Evolutionary conservation across 208 protist species (phyloP).

Genomic region (Trypanosoma lewisi): DNA sequence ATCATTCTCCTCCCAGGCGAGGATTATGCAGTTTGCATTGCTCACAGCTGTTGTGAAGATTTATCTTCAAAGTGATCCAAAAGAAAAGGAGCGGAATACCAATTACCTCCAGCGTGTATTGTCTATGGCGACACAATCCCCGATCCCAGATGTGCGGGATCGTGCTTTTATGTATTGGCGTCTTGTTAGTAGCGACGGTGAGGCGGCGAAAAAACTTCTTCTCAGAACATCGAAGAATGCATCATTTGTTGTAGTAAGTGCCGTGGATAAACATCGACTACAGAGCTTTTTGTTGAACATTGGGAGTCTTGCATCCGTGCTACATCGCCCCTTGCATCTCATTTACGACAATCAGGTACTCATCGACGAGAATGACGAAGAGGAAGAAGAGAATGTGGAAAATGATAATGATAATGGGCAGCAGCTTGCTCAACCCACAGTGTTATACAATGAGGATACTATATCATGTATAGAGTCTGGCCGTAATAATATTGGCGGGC

Average conservation of each 20-base stretch:
- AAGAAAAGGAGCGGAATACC: not conserved
- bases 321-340: conserved; percentile 29
- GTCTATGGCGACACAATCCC: conserved; percentile 74
- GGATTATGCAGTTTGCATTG: conserved; percentile 94
- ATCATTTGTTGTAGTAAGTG: conserved; percentile 2
- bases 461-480: not conserved
- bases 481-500: not conserved
- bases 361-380: conserved; percentile 23
- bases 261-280: conserved; percentile 7
- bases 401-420: conserved; percentile 3
- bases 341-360: conserved; percentile 24
- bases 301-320: conserved; percentile 37
- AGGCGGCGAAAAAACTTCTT: conserved; percentile 89
- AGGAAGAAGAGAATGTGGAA: conserved; percentile 14
- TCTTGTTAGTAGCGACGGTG: conserved; percentile 91
- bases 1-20: conserved; percentile 91
- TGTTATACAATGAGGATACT: not conserved
- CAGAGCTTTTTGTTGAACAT: conserved; percentile 30
- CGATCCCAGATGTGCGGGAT: conserved; percentile 97
- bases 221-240: conserved; percentile 57
- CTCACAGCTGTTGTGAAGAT: conserved; percentile 97
- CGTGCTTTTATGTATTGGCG: conserved; percentile 98
- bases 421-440: no score
- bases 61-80: conserved; percentile 80
- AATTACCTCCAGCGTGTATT: conserved; percentile 85